Evolutionary conservation across 768 basidiomycete species (phyloP).

Genomic region (Hydnomerulius pinastri): DNA sequence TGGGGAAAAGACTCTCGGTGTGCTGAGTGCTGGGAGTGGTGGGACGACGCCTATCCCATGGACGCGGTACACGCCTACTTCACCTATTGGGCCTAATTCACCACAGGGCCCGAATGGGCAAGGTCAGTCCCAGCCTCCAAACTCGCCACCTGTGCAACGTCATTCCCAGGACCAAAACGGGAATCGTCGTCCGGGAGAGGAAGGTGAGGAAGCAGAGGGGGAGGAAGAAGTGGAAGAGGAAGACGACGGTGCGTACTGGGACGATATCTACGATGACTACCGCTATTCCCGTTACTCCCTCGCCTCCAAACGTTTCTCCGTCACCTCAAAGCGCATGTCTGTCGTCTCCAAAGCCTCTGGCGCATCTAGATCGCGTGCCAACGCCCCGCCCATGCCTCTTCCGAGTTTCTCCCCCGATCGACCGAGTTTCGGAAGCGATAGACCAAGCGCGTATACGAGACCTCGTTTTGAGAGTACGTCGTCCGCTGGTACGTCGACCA

Average conservation of each 20-base stretch:
- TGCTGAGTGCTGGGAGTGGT: not conserved
- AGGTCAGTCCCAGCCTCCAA: not conserved
- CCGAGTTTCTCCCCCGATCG: slow-evolving; percentile 22
- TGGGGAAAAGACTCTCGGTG: not conserved
- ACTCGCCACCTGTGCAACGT: not conserved
- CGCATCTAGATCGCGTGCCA: slow-evolving; percentile 19
- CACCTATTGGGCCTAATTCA: slow-evolving; percentile 12
- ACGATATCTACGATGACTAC: slow-evolving; percentile 83
- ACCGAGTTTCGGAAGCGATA: slow-evolving; percentile 24
- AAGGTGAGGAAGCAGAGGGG: slow-evolving; percentile 10
- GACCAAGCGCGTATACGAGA: slow-evolving; percentile 14
- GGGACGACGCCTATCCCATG: slow-evolving; percentile 22
- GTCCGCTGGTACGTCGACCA: slow-evolving; percentile 14
- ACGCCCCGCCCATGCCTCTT: slow-evolving; percentile 28
- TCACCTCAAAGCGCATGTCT: slow-evolving; percentile 31
- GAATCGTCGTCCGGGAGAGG: slow-evolving; percentile 2
- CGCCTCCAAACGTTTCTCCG: slow-evolving; percentile 32
- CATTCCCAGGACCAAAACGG: not conserved
- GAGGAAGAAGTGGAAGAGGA: slow-evolving; percentile 23
- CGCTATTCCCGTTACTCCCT: slow-evolving; percentile 67
- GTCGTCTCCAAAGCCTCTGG: slow-evolving; percentile 22
- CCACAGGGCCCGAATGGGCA: not conserved
- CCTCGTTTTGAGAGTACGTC: slow-evolving; percentile 28
- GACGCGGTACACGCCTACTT: slow-evolving; percentile 32
- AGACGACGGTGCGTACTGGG: slow-evolving; percentile 52